phyloP scores from a whole-genome alignment of 176 grass and related monocot species.

The Triticum turgidum region DNA sequence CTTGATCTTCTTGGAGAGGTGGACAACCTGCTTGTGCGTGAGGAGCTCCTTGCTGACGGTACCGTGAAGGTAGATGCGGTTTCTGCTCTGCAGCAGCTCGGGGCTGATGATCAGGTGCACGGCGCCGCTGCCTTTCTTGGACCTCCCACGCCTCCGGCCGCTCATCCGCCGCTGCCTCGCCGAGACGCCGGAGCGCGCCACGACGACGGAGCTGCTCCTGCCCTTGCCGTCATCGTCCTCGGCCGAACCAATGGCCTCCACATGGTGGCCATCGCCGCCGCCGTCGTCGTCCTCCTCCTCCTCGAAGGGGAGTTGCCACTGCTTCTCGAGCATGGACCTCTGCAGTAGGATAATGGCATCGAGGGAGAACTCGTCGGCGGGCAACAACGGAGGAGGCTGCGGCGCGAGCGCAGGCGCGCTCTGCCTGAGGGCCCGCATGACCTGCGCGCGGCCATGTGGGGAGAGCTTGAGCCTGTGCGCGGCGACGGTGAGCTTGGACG shows the following conservation, averaged over 20 bases:
- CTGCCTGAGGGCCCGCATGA: slow-evolving; percentile 74
- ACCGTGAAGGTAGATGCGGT: slow-evolving; percentile 73
- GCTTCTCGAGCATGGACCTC: slow-evolving; percentile 95
- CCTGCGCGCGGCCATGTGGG: slow-evolving; percentile 51
- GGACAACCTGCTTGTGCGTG: slow-evolving; percentile 85
- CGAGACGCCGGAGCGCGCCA: slow-evolving; percentile 62
- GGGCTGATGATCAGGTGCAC: slow-evolving; percentile 58
- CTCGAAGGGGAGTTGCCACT: slow-evolving; percentile 91
- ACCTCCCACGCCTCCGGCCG: slow-evolving; percentile 33
- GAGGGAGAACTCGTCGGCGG: slow-evolving; percentile 47
- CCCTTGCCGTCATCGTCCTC: not conserved
- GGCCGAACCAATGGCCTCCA: slow-evolving; percentile 6
- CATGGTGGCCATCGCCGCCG: not conserved
- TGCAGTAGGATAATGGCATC: slow-evolving; percentile 77
- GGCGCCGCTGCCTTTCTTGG: slow-evolving; percentile 23
- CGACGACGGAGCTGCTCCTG: slow-evolving; percentile 13
- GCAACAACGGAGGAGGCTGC: slow-evolving; percentile 2
- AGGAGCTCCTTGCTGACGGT: slow-evolving; percentile 75
- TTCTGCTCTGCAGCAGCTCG: slow-evolving; percentile 61
- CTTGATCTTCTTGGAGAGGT: slow-evolving; percentile 95
- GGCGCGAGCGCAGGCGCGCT: slow-evolving; percentile 19
- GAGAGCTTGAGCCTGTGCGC: slow-evolving; percentile 45
- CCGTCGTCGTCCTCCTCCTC: slow-evolving; percentile 44
- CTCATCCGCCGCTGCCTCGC: slow-evolving; percentile 72
- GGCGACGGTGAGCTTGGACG: slow-evolving; percentile 53